Evolutionary conservation across 140 eudicot genomes (phyloP), one percentile per base, ranked within the genome.

Genomic region (Senecio squalidus): DNA sequence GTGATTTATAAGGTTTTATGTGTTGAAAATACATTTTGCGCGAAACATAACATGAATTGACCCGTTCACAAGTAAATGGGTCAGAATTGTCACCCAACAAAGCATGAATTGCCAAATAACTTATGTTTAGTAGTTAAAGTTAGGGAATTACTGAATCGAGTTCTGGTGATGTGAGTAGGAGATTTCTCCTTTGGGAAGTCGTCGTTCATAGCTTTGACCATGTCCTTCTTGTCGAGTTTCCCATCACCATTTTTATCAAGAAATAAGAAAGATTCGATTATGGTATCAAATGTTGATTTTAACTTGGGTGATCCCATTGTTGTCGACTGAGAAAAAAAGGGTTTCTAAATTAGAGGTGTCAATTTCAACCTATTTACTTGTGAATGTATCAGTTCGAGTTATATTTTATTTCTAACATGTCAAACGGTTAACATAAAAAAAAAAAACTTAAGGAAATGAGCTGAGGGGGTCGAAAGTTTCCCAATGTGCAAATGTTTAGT

Each of bases 231-330:
- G 64, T 76, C 76, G 58, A 85, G 53, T 59, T 76, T 78, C 46
- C 90, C 90, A 40, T 82, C 84, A 30, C 88, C 84, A 60, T 85
- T 85, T 69, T 82, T 85, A 55, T 85, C 90, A 58, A 85, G 78
- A 72, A 59, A 82, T 68, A 76, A 34, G 64, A 85, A 85, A 14
- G 83, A 87, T 58, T 85, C 84, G 39, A 82, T 67, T 20, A 85
- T 76, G 11, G 75, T 63, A 38, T 82, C 85, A 47, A 85, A 85
- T 38, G 82, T 82, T 4, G 74, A 69, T 67, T 79, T 79, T 21
- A 85, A 71, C 71, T 64, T 58, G 3, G 70, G 66, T 5, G 78
- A 73, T 46, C 70, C 77, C 70, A 82, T 60, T 48, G 66, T 58
- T 40, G 75, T 60, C 43, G 58, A 64, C 90, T 82, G n/a, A n/a